Evolutionary conservation across 352 stramenopile species (phyloP), one percentile per base, ranked within the genome.

Genomic region (Phytopythium cucurbitacearum): DNA sequence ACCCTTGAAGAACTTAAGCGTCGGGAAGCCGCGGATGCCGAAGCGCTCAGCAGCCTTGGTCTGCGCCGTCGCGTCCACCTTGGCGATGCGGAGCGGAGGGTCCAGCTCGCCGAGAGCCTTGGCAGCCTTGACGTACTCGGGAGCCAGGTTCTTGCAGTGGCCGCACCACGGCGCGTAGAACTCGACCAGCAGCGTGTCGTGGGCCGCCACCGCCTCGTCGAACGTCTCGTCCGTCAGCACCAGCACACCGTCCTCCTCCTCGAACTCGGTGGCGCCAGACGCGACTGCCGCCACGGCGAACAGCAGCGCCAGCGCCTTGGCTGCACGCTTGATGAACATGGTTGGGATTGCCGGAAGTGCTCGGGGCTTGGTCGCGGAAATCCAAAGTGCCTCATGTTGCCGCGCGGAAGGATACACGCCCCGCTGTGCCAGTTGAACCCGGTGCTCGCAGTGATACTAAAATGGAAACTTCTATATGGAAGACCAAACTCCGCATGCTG

Each of bases 1-100:
- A 53, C 81, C 81, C 72, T 96, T 95, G 65, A 97, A 96, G 64
- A 96, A 96, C 75, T 97, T 97, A 57, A 97, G 73, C 52, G 89
- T 97, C 35, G 91, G 91, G 76, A 96, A 97, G 16, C 88, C 88
- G 46, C 81, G 71, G 47, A 97, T 76, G 28, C 47, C 69, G 58
- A 94, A 97, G 64, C 87, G 80, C 61, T 89, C 70, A 34, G 76
- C 81, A 34, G 87, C 53, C 64, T 96, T 87, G 56, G 67, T 90
- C 60, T 94, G 65, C 21, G 73, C 87, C 40, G 83, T 95, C 39
- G 87, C 89, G 64, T 97, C 91, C 34, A 97, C 60, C 73, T 95
- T 94, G 55, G 87, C 89, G 45, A 97, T 83, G 51, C 76, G 78
- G 42, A 93, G 69, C 15, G 76, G 69, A 34, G 71, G 69, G 58